These are phyloP conservation scores for Epipyxis sp. DNA, from an alignment of 108 stramenopile species.

Conservation along the genomic window DNA sequence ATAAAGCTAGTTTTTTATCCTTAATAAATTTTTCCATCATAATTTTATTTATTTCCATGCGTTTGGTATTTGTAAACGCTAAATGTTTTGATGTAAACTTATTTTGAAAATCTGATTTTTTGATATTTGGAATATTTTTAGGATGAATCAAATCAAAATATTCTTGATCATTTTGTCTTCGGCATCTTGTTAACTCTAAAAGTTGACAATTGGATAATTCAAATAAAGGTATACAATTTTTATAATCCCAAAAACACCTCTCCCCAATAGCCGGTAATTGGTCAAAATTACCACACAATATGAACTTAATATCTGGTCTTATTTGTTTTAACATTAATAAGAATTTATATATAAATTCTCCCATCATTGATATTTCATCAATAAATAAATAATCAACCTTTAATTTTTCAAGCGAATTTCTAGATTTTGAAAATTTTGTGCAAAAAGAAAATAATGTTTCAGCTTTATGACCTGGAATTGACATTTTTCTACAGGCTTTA, in stretches of 20 bases:
- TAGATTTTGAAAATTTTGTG: not conserved
- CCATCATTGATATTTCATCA: conserved; percentile 1
- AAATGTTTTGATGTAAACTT: not conserved
- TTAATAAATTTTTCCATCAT: conserved; percentile 14
- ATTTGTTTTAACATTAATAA: not conserved
- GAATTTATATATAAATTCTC: not conserved
- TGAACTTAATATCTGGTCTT: not conserved
- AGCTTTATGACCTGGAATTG: too few relatives aligned
- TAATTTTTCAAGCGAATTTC: not conserved
- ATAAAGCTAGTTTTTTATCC: not conserved
- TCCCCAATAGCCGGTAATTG: not conserved
- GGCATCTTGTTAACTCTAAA: not conserved
- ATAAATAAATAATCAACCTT: not conserved
- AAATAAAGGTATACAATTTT: not conserved
- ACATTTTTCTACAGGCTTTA: not conserved
- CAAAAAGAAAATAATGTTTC: not conserved
- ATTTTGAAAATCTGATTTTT: not conserved
- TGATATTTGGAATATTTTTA: not conserved
- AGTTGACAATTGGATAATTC: not conserved
- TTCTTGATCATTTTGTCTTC: not conserved
- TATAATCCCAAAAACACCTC: not conserved
- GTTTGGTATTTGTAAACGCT: not conserved
- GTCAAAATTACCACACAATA: not conserved
- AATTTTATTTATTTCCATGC: not conserved
- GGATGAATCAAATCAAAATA: not conserved